Base-by-base conservation (phyloP, 805 yeast species). In the Schwanniomyces occidentalis region DNA sequence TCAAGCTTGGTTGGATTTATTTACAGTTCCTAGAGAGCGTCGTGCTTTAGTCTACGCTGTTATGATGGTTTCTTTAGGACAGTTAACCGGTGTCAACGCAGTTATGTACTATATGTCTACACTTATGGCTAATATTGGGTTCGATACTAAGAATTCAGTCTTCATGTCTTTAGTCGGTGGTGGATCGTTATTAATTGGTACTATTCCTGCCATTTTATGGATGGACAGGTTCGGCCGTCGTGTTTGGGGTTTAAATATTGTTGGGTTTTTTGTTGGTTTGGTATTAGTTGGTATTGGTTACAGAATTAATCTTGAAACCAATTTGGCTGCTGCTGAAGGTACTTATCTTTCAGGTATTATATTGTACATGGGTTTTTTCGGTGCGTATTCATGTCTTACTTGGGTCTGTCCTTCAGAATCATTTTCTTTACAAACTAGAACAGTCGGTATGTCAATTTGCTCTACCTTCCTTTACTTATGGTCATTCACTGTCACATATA, bases 121-220 rank as follows among this genome's bases (percentile, higher is more conserved):
- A 3, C 59, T 80, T 50, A 73, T 80, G 78, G 52, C 48, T 3
- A 60, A 65, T 21, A 76, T 80, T 49, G 84, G 84, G 6, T 80
- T 80, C 57, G 41, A 54, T 38, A 56, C 58, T 14, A 73, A 73
- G 49, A 56, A 70, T 33, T 61, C 81, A 16, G 82, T 79, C 6
- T 75, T 78, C 48, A 78, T 80, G 85, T 78, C 85, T 6, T 68
- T 78, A 51, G 85, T 80, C 15, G 84, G 84, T 34, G 85, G 85
- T 48, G 85, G 81, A 23, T 65, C 84, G 1, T 58, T 79, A 27
- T 54, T 80, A 44, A 29, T 80, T 8, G 86, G 85, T 49, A 75
- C 85, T 7, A 78, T 80, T 46, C 85, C 85, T 16, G 85, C 84
- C 9, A 71, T 79, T 35, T 45, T 76, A 38, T 77, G 56, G 56